Base-by-base conservation (phyloP, 1,139 yeast genomes). In the Geotrichum macrosporum region DNA sequence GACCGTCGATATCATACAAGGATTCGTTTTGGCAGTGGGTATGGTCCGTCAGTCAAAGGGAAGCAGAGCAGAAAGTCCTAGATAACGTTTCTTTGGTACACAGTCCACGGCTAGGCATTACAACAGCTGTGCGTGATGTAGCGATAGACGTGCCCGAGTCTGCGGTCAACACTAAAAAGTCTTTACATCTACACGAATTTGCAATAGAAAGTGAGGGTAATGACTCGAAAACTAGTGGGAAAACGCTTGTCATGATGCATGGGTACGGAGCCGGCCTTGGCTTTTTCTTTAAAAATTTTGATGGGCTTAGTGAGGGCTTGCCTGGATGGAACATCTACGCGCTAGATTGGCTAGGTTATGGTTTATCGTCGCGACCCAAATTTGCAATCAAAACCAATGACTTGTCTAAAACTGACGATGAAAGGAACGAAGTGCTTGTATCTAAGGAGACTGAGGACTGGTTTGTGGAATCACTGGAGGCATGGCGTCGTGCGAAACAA, bases 261-360 rank as follows among this genome's bases (percentile, higher is more conserved):
- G 98, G 98, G 0, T 88, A 86, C 64, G 96, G 95, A 0, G 94
- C 97, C 0, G 83, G 95, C 0, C 72, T 84, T 13, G 92, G 94
- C 19, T 84, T 92, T 60, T 92, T 80, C 68, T 88, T 87, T 55
- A 72, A 88, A 48, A 89, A 86, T 59, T 78, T 87, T 53, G 78
- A 75, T 44, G 76, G 58, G 35, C 70, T 75, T 56, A 64, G 67
- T 3, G 40, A 56, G 9, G n/a, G n/a, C n/a, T 47, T 59, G 13
- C 68, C 64, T 29, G 72, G 69, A 45, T 72, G 63, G 62, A 70
- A 74, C 45, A 59, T 89, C 6, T 92, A 85, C 62, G 84, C 89
- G 22, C 67, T 92, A 27, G 98, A 92, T 61, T 73, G 87, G 60
- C 75, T 88, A 12, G 94, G 95, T 5, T 85, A 86, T 69, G 96